phyloP scores from a whole-genome alignment of 225 moss, liverwort and hornwort genomes.

The Physcomitrium patens region DNA sequence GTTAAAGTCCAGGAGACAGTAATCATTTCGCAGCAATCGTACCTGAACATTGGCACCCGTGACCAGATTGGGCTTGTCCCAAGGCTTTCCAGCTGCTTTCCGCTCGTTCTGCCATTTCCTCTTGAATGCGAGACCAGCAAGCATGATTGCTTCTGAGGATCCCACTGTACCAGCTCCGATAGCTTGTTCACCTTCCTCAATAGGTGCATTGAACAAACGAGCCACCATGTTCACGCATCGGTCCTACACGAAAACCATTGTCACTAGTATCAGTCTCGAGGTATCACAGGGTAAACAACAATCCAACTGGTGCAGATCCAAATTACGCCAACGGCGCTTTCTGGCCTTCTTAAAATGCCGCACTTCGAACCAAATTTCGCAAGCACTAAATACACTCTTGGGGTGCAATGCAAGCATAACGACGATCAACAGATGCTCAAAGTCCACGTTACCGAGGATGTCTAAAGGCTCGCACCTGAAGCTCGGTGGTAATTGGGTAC shows the following conservation, averaged over 20 bases:
- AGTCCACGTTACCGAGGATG: background rate
- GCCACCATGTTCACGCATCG: conserved; percentile 73
- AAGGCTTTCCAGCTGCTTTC: conserved; percentile 61
- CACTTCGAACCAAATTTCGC: background rate
- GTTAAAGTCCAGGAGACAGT: background rate
- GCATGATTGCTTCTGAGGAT: conserved; percentile 73
- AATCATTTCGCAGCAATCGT: background rate
- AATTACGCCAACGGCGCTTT: no score
- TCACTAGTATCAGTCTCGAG: background rate
- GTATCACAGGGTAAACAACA: background rate
- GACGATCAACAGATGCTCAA: background rate
- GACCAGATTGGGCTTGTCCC: conserved; percentile 75
- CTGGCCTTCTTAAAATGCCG: background rate
- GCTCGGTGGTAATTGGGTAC: conserved; percentile 85
- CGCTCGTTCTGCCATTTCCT: conserved; percentile 74
- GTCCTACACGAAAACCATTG: conserved; percentile 43
- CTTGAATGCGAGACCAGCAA: conserved; percentile 78
- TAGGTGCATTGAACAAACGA: conserved; percentile 62
- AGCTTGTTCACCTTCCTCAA: conserved; percentile 48
- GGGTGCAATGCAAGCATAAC: background rate
- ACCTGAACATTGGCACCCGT: conserved; percentile 80
- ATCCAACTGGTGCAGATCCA: background rate
- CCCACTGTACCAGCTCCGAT: conserved; percentile 64
- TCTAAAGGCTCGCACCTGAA: conserved; percentile 44
- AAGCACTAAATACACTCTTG: background rate